Evolutionary conservation across 768 basidiomycete genomes (phyloP).

Genomic region (Boletellus sp.): DNA sequence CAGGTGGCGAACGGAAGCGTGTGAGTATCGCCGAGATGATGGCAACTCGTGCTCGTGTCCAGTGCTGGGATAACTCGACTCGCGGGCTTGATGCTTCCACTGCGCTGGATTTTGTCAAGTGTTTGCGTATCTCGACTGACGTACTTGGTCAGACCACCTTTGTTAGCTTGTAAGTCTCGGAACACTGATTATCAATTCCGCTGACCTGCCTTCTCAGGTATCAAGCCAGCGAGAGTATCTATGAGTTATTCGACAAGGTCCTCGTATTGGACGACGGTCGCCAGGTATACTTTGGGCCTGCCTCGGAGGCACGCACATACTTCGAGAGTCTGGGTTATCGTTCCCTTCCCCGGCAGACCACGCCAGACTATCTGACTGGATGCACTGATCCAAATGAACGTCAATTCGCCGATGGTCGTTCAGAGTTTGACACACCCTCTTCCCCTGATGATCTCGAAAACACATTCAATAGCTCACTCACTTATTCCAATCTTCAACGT

Average conservation of each 20-base stretch:
- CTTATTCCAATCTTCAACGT: slow-evolving; percentile 41
- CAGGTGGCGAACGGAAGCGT: slow-evolving; percentile 77
- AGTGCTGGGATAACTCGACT: slow-evolving; percentile 83
- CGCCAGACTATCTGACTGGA: slow-evolving; percentile 81
- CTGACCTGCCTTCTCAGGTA: slow-evolving; percentile 39
- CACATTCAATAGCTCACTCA: slow-evolving; percentile 52
- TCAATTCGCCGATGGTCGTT: slow-evolving; percentile 63
- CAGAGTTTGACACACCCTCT: slow-evolving; percentile 52
- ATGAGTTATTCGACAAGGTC: slow-evolving; percentile 83
- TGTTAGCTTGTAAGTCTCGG: slow-evolving; percentile 57
- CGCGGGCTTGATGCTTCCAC: slow-evolving; percentile 83
- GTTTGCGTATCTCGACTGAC: slow-evolving; percentile 79
- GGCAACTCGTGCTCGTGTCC: slow-evolving; percentile 73
- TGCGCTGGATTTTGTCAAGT: slow-evolving; percentile 80
- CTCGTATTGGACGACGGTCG: slow-evolving; percentile 77
- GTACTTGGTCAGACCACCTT: slow-evolving; percentile 75
- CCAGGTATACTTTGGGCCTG: slow-evolving; percentile 78
- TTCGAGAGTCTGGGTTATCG: slow-evolving; percentile 74
- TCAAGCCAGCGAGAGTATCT: slow-evolving; percentile 79
- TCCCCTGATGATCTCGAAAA: slow-evolving; percentile 65
- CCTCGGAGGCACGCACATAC: slow-evolving; percentile 69
- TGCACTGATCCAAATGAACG: slow-evolving; percentile 86
- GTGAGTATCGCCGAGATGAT: slow-evolving; percentile 86
- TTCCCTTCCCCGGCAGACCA: slow-evolving; percentile 75
- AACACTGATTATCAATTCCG: neutral